phyloP scores from a whole-genome alignment of 2,329 filamentous ascomycete species.

The Aureobasidium sp. region DNA sequence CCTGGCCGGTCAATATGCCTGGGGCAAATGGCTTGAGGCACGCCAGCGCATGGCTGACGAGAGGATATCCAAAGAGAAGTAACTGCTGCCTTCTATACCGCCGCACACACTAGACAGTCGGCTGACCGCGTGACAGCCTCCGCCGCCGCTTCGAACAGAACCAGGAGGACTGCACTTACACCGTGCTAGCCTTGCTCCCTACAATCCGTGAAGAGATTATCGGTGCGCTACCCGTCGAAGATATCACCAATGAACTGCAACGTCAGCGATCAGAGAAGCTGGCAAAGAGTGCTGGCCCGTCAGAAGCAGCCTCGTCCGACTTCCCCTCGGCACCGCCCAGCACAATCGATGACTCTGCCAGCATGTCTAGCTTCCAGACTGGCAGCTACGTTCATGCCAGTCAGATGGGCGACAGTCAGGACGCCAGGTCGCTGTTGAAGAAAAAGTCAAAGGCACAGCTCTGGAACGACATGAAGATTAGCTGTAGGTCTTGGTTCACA shows the following conservation, averaged over 20 bases:
- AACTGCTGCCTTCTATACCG: not conserved
- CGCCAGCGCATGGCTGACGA: slow-evolving; percentile 95
- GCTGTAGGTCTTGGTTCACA: slow-evolving; percentile 54
- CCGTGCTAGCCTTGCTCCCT: slow-evolving; percentile 87
- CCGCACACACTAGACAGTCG: not conserved
- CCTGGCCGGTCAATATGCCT: slow-evolving; percentile 82
- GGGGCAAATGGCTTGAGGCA: slow-evolving; percentile 85
- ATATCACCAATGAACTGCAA: slow-evolving; percentile 87
- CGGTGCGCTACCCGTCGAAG: slow-evolving; percentile 80
- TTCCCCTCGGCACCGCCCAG: slow-evolving; percentile 54
- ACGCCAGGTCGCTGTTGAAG: slow-evolving; percentile 39
- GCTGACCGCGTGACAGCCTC: slow-evolving; percentile 48
- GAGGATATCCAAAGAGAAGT: slow-evolving; percentile 96
- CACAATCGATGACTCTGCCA: slow-evolving; percentile 70
- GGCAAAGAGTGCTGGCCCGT: slow-evolving; percentile 49
- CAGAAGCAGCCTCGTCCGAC: slow-evolving; percentile 50
- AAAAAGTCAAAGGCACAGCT: slow-evolving; percentile 85
- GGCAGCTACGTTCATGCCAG: slow-evolving; percentile 79
- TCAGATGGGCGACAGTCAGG: slow-evolving; percentile 51
- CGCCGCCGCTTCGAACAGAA: slow-evolving; percentile 97
- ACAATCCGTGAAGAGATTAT: slow-evolving; percentile 86
- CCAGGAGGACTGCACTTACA: slow-evolving; percentile 97
- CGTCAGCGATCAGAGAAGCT: slow-evolving; percentile 76
- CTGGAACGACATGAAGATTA: slow-evolving; percentile 96
- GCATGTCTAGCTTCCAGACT: slow-evolving; percentile 66